Base-by-base conservation (phyloP, 1,139 yeast species). In the Geotrichum bryndzae region DNA sequence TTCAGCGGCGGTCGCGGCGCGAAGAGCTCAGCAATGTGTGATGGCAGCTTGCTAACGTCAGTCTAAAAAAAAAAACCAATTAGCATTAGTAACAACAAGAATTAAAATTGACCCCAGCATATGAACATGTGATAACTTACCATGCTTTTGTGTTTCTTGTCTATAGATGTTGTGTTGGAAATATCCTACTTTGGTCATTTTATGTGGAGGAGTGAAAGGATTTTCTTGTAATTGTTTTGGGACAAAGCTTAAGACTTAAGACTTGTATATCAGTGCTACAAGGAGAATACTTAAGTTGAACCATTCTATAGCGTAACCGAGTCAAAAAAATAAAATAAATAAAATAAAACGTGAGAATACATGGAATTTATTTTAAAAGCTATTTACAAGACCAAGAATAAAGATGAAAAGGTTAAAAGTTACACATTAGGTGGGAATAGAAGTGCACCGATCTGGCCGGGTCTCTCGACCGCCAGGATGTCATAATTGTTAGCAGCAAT, bases 381-480 rank as follows among this genome's bases (percentile, higher is more conserved):
- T 29, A 56, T 10, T 33, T 50, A 33, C 27, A 56, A 22, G 22
- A 35, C 6, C 48, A 35, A 33, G 31, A 15, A 15, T 27, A 56
- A 2, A 31, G 27, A 58, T 58, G 57, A 56, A 15, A 48, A 18
- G n/a, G 45, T 41, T 13, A 51, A 13, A 8, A 50, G 18, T 69
- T 72, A 86, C 57, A 85, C 73, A 69, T 86, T 84, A 1, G 92
- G 91, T 10, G 95, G 95, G 50, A 89, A 74, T 59, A 88, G 74
- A 48, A 88, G 74, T 0, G 88, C 94, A 0, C 86, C 90, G 33
- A 89, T 84, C 35, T 83, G 84, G 38, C 80, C 78, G 0, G 95
- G 91, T 66, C 96, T 78, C 69, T 90, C 96, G 0, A 94, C 88
- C 3, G 95, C 90, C 64, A 89, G 75, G 58, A 89, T 74, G 69